Evolutionary conservation across 164 flowering plant species (phyloP).

Genomic region (Litsea cubeba): DNA sequence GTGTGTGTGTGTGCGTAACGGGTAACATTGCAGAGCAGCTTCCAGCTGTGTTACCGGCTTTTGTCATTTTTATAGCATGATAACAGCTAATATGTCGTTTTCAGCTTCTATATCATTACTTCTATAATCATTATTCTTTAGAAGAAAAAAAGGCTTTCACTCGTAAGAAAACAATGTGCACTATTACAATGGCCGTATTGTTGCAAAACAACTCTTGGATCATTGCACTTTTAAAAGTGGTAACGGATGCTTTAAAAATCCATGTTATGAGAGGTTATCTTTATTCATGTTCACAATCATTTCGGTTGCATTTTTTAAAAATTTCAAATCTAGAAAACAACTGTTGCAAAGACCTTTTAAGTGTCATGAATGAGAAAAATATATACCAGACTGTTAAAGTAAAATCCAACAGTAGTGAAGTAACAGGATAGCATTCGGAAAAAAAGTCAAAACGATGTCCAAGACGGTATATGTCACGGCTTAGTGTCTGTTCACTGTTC

Average conservation of each 20-base stretch:
- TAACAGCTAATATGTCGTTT: background rate
- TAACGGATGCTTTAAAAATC: background rate
- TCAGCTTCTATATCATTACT: too few species aligned
- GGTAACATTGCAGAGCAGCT: background rate
- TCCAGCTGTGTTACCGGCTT: background rate
- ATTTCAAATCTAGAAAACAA: background rate
- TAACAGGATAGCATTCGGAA: conserved; percentile 95
- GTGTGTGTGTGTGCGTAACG: too few species aligned
- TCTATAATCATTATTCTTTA: background rate
- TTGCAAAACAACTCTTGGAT: background rate
- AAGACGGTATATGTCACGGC: conserved; percentile 87
- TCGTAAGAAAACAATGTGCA: too few species aligned
- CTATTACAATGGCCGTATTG: too few species aligned
- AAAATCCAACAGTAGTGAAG: conserved; percentile 89
- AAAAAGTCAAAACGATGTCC: conserved; percentile 81
- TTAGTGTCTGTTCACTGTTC: conserved; percentile 87
- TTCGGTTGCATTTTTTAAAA: background rate
- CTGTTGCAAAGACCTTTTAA: background rate
- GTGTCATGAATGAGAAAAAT: conserved; percentile 1
- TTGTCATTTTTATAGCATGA: too few species aligned
- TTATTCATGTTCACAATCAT: background rate
- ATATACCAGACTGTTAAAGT: conserved; percentile 80
- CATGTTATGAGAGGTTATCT: background rate
- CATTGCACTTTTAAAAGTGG: background rate
- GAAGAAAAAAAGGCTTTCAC: background rate